phyloP scores from a whole-genome alignment of 352 stramenopile genomes.

The Phytophthora palmivora region DNA sequence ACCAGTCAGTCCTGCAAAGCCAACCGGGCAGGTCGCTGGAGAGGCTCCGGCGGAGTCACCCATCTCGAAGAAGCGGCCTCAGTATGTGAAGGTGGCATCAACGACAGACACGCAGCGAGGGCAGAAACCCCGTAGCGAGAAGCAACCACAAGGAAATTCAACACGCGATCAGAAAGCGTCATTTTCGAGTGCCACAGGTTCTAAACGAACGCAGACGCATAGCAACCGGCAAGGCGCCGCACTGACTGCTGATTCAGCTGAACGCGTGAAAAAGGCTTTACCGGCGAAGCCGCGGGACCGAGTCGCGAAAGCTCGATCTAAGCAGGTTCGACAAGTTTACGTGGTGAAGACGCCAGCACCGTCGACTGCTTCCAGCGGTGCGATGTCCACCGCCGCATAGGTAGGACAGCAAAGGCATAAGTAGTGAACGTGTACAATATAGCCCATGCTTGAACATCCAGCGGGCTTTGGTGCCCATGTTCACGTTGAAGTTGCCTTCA shows the following conservation, averaged over 20 bases:
- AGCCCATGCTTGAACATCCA: constrained; percentile 1
- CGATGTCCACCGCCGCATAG: constrained; percentile 31
- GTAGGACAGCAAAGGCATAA: constrained; percentile 5
- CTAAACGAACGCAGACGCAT: background rate
- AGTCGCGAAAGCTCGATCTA: constrained; percentile 14
- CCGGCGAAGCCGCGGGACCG: constrained; percentile 1
- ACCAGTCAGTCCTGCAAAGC: background rate
- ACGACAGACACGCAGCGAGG: constrained; percentile 6
- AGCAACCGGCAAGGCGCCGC: constrained; percentile 3
- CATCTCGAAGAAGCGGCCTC: constrained; percentile 15
- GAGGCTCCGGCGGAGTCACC: constrained; percentile 23
- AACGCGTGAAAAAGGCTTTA: constrained; percentile 8
- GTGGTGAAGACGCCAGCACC: constrained; percentile 42
- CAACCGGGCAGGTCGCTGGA: constrained; percentile 31
- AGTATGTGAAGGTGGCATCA: constrained; percentile 7
- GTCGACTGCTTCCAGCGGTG: background rate
- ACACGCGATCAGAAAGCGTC: constrained; percentile 12
- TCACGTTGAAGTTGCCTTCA: constrained; percentile 36
- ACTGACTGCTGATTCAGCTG: background rate
- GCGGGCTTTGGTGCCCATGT: constrained; percentile 1
- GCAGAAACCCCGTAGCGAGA: constrained; percentile 7
- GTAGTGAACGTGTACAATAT: constrained; percentile 21
- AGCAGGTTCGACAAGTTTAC: constrained; percentile 42
- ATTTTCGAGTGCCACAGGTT: background rate
- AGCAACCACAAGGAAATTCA: constrained; percentile 2